Conservation (phyloP, 2,329 filamentous ascomycete species). For the Arthrobotrys musiformis region DNA sequence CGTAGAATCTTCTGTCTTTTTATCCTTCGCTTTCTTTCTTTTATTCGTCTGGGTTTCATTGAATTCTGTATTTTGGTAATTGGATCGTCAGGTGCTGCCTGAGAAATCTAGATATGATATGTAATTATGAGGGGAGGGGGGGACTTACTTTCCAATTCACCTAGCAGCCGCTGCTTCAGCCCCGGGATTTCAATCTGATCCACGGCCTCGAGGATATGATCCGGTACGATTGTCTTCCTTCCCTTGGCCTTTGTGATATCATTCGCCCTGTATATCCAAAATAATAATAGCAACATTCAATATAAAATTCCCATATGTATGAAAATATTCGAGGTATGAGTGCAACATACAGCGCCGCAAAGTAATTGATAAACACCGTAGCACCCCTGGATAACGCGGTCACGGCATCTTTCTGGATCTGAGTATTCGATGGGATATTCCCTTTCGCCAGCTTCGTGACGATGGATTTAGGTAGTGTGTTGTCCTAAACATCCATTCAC, state of each 20-base stretch:
- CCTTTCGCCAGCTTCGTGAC: conserved; percentile 82
- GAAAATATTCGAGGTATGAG: background rate
- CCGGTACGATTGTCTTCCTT: conserved; percentile 68
- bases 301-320: too few relatives aligned
- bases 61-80: conserved; percentile 9
- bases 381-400: conserved; percentile 82
- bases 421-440: conserved; percentile 77
- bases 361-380: conserved; percentile 83
- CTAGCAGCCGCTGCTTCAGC: conserved; percentile 82
- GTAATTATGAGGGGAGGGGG: background rate
- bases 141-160: conserved; percentile 71
- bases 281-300: too few relatives aligned
- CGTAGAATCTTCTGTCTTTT: conserved; percentile 18
- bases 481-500: too few relatives aligned
- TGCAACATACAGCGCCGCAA: conserved; percentile 75
- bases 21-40: conserved; percentile 21
- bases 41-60: conserved; percentile 27
- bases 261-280: conserved; percentile 71
- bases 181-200: conserved; percentile 86
- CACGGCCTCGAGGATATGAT: conserved; percentile 93
- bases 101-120: too few relatives aligned
- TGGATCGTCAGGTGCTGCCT: background rate
- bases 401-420: conserved; percentile 77
- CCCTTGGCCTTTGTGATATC: conserved; percentile 72
- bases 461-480: conserved; percentile 82